Percentiles rank a stretch among this genome's conserved stretches.
Conservation (phyloP, 192 early-diverging fungal species). For the Piromyces sp. region DNA sequence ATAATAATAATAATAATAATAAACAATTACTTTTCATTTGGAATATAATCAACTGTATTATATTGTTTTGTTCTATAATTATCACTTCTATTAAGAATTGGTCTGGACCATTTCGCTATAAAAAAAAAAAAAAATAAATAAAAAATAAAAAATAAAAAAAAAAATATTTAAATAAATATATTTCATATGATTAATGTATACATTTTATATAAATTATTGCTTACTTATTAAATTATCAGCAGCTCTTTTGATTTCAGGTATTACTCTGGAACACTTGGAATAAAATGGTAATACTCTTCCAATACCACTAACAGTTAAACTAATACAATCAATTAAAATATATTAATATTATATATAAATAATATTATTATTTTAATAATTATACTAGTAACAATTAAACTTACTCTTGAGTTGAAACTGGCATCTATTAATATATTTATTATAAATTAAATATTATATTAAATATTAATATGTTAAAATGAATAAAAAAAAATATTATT, state of each 20-base stretch:
- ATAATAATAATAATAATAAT: too few species aligned
- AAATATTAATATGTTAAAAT: too few species aligned
- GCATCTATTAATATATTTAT: neutral
- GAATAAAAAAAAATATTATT: too few species aligned
- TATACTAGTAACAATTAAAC: neutral
- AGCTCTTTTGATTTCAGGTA: slow-evolving; percentile 39
- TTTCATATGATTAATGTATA: too few species aligned
- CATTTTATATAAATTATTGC: too few species aligned
- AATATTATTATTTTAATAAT: neutral
- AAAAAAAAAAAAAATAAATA: neutral
- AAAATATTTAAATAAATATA: too few species aligned
- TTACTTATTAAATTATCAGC: slow-evolving; percentile 51
- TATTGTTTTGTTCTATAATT: slow-evolving; percentile 30
- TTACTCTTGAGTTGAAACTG: neutral
- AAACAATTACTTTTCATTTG: neutral
- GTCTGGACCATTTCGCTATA: slow-evolving; percentile 68
- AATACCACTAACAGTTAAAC: slow-evolving; percentile 56
- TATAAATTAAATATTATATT: too few species aligned
- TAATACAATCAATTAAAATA: neutral
- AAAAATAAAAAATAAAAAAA: neutral
- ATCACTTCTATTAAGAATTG: slow-evolving; percentile 57
- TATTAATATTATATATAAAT: too few species aligned
- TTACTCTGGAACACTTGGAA: slow-evolving; percentile 66
- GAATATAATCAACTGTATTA: neutral
- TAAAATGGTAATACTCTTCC: slow-evolving; percentile 79